Base-by-base conservation (phyloP, 2,329 filamentous ascomycete species). In the Metarhizium album region DNA sequence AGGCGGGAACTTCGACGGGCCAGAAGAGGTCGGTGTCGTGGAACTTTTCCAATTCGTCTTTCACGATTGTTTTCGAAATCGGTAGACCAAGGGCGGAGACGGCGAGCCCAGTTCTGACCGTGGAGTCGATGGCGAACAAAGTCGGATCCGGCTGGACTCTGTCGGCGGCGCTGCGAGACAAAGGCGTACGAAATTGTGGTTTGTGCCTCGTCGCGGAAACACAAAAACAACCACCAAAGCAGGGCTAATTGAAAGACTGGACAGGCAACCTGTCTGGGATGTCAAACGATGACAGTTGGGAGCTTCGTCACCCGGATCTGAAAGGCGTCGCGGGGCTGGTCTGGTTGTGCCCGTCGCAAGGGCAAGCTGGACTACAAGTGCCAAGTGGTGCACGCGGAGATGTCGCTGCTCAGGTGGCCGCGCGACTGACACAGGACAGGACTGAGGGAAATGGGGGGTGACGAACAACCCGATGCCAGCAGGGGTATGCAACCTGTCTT, bases 291-390 rank as follows among this genome's bases (percentile, higher is more conserved):
- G 22, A 43, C 40, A n/a, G 37, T 22, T 40, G 42, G 24, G 13
- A 35, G 33, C 31, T 11, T 46, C 24, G 40, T 38, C 38, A 22
- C 22, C n/a, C 7, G 18, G 37, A 20, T 7, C n/a, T 11, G 37
- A 40, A 40, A 35, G 11, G 27, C 27, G 29, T 40, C 29, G 31
- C 38, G 50, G 46, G 45, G 37, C 22, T 29, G 29, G 38, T 22
- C 47, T 31, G 31, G 24, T 37, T 20, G 42, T 8, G 46, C 46
- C 42, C 47, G 42, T 52, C 50, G 42, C 50, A 48, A 35, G 46
- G 29, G 29, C 50, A 42, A 35, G 8, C 33, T 16, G 4, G 33
- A 35, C 11, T 35, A 13, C 33, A 35, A 35, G 46, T 45, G n/a
- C n/a, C n/a, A n/a, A n/a, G n/a, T n/a, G n/a, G n/a, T n/a, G 46